Conservation (phyloP, 2,329 filamentous ascomycete species). For the Hymenoscyphus fructigenus region DNA sequence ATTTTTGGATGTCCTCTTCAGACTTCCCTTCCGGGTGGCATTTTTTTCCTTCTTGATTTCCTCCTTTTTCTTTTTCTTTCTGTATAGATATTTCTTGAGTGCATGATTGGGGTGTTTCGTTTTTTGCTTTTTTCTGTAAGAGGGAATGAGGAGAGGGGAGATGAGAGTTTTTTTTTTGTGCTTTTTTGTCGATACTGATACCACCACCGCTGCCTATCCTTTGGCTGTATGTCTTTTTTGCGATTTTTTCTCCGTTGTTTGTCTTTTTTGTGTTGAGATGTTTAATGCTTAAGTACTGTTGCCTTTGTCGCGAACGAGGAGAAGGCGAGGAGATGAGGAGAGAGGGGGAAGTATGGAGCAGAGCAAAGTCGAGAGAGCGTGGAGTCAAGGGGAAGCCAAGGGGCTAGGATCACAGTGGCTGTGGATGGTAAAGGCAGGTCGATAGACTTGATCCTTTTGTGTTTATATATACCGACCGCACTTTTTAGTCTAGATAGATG, state of each 20-base stretch:
- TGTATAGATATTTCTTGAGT: neutral
- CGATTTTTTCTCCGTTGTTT: neutral
- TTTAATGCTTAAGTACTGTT: slow-evolving; percentile 9
- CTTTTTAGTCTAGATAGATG: too few species aligned
- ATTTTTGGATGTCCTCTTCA: too few species aligned
- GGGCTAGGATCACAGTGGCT: too few species aligned
- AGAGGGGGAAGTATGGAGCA: too few species aligned
- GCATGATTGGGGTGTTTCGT: neutral
- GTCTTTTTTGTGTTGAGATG: neutral
- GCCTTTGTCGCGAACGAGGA: too few species aligned
- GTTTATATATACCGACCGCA: too few species aligned
- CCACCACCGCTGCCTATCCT: slow-evolving; percentile 8
- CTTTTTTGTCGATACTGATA: slow-evolving; percentile 13
- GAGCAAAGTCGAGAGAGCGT: too few species aligned
- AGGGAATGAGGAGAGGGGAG: neutral
- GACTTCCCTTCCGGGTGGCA: neutral
- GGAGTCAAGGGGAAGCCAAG: too few species aligned
- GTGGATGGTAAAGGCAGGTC: too few species aligned
- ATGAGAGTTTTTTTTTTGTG: neutral
- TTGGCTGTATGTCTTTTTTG: neutral
- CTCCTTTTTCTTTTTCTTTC: neutral
- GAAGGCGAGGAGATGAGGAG: too few species aligned
- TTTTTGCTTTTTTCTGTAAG: neutral
- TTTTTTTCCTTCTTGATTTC: neutral
- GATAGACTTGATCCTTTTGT: too few species aligned